Base-by-base conservation (phyloP, 2,329 filamentous ascomycete genomes). In the Pseudogymnoascus sp. region DNA sequence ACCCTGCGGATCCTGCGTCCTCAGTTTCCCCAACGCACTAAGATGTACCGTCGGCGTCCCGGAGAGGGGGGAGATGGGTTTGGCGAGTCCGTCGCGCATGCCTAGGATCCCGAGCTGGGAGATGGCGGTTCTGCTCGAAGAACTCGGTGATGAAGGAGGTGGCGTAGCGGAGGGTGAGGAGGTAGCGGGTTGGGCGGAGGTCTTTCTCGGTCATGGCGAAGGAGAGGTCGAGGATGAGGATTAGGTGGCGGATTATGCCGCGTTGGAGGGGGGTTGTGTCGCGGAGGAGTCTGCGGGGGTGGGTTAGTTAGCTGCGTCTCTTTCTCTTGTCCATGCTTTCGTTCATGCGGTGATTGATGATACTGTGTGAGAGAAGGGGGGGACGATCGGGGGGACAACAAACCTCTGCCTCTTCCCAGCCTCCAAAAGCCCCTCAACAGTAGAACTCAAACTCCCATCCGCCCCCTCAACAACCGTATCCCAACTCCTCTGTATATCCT, bases 91-190 rank as follows among this genome's bases (percentile, higher is more conserved):
- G 73, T 97, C 95, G 65, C 90, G 86, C 90, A 97, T 96, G 60
- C 90, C 93, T 40, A 99, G 80, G 31, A 99, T 88, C 23, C 90
- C 93, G 63, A 99, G 84, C 76, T 99, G 95, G 8, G 92, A 96
- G 68, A 99, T 97, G 9, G 95, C n/a, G 95, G 71, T 99, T 99
- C 76, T 99, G 95, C 76, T 97, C 95, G 73, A 97, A 99, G 77
- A 91, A 99, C 74, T 97, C 93, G 64, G 88, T 84, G 59, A 97
- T 89, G 75, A 97, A 99, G 63, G 92, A 88, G 66, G 88, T 85
- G 14, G 92, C 89, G 75, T 92, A 96, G 66, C 87, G 87, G 71
- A 97, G 82, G 61, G 88, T 89, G 33, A 97, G 83, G 38, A 92
- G 83, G 75, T 93, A 93, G 64, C 93, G 85, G 45, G 88, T 96